Evolutionary conservation across 1,284 basidiomycete species (phyloP).

Genomic region (Cryptococcus hybrid): DNA sequence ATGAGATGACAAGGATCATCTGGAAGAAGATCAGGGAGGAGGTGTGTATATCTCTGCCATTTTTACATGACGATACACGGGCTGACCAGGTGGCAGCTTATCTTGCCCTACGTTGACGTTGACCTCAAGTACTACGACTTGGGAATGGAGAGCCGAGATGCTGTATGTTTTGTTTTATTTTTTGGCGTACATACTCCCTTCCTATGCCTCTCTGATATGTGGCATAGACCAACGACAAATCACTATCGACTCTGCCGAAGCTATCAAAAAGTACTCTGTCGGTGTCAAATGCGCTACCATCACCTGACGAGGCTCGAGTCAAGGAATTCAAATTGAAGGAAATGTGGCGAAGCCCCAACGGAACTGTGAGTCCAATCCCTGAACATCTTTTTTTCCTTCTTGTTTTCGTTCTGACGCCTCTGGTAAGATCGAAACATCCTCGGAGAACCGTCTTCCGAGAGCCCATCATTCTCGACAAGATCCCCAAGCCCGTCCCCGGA

Average conservation of each 20-base stretch:
- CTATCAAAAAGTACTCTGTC: constrained; percentile 81
- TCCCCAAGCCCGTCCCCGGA: constrained; percentile 91
- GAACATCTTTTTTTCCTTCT: too few relatives aligned
- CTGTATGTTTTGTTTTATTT: constrained; percentile 54
- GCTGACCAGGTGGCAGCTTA: constrained; percentile 60
- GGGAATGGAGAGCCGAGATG: constrained; percentile 86
- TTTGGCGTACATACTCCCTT: neutral
- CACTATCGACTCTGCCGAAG: constrained; percentile 89
- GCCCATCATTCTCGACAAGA: constrained; percentile 87
- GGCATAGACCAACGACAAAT: constrained; percentile 85
- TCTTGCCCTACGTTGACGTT: constrained; percentile 89
- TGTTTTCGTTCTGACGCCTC: too few relatives aligned
- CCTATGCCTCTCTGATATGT: neutral
- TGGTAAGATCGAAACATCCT: constrained; percentile 62
- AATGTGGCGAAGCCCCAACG: constrained; percentile 97
- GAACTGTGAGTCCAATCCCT: constrained; percentile 62
- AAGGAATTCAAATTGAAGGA: constrained; percentile 92
- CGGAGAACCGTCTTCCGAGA: constrained; percentile 97
- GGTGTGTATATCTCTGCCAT: constrained; percentile 53
- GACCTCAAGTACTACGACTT: constrained; percentile 99
- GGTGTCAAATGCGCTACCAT: constrained; percentile 89
- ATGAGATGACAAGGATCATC: constrained; percentile 97
- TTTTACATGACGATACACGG: neutral
- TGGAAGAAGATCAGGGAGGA: constrained; percentile 99
- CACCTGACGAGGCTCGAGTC: constrained; percentile 76